These are phyloP conservation scores for Aspergillus fijiensis DNA, from an alignment of 2,329 filamentous ascomycete genomes.

Conservation along the genomic window DNA sequence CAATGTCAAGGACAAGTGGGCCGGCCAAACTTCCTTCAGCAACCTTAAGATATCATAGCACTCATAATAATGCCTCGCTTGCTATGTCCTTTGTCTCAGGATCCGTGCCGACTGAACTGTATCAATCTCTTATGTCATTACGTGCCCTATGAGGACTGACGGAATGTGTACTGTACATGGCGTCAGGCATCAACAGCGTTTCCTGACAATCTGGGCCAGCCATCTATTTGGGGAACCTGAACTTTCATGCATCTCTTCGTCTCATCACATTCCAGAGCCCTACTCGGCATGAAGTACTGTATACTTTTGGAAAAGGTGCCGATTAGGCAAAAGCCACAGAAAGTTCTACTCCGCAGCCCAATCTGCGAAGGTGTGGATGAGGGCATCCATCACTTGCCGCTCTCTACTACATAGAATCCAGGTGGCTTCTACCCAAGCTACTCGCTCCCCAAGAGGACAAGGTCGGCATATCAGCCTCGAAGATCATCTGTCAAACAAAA, in stretches of 20 bases:
- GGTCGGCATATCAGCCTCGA: neutral
- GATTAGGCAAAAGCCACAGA: conserved; percentile 11
- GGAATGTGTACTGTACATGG: neutral
- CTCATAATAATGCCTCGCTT: neutral
- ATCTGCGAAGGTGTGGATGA: conserved; percentile 4
- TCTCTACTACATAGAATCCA: neutral
- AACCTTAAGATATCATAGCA: neutral
- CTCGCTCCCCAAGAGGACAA: neutral
- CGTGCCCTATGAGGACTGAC: neutral
- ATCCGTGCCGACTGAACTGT: neutral
- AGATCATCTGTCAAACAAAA: neutral
- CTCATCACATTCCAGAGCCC: neutral
- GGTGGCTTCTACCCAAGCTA: conserved; percentile 10
- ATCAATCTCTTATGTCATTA: neutral
- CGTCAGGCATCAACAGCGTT: conserved; percentile 3
- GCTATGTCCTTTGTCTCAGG: neutral
- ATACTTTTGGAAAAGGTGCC: neutral
- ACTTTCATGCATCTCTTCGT: neutral
- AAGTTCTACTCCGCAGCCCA: conserved; percentile 13
- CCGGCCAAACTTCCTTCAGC: neutral
- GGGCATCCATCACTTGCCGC: conserved; percentile 6
- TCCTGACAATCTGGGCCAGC: neutral
- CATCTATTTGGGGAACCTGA: neutral
- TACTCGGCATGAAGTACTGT: neutral
- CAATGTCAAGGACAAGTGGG: neutral